Base-by-base conservation (phyloP, 495 filamentous ascomycete genomes). In the Podospora pseudocomata region DNA sequence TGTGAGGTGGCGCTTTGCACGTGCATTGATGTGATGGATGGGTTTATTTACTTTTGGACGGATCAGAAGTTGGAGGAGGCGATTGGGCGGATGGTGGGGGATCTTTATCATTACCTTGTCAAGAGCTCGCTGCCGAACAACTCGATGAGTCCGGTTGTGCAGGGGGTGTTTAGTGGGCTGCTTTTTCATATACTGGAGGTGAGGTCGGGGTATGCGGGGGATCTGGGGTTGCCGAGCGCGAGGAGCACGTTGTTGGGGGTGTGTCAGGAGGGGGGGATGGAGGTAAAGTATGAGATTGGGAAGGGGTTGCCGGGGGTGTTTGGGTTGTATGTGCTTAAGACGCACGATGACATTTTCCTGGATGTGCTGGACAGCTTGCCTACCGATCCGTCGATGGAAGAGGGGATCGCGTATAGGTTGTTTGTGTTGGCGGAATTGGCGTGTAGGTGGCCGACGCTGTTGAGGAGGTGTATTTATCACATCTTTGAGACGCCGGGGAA, bases 401-500 rank as follows among this genome's bases (percentile, higher is more conserved):
- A 97, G 80, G 94, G 93, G 5, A 92, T 98, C 69, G 92, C 93
- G 3, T 83, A 95, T 57, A 89, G 96, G 18, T 80, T 98, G 7
- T 87, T 91, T 72, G 86, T 91, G 28, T 82, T 97, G 13, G 84
- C 88, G 4, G 85, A 85, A 68, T 79, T 99, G 54, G 94, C 90
- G 57, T 90, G 92, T 30, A 76, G 78, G 69, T 97, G 91, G 93
- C 87, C 89, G 66, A 96, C 91, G 5, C 83, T 94, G 65, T 81
- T 94, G 60, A 90, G 92, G 63, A 89, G 89, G 68, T 90, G 90
- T 69, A 90, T 96, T 20, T 98, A 97, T 76, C 89, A 94, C 76
- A 92, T 97, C 26, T 95, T 97, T 71, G 95, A 97, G 76, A 92
- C 88, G 0, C 88, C 95, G 1, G 92, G 89, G 5, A 85, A 85